Evolutionary conservation across 371 early-diverging fungal species (phyloP).

Genomic region (Mucor velutinosus): DNA sequence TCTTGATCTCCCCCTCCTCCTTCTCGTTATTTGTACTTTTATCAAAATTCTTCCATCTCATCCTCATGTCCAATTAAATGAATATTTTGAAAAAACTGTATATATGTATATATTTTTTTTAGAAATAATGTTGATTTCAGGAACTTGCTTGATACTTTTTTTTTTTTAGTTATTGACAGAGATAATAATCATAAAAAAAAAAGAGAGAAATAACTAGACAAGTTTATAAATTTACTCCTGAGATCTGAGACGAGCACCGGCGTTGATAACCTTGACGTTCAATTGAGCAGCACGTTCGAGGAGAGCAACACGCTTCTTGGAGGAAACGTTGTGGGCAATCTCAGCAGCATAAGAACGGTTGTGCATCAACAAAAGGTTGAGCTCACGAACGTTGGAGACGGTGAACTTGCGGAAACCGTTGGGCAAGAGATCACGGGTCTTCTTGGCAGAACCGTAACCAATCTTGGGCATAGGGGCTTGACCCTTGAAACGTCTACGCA

Average conservation of each 20-base stretch:
- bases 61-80: not conserved
- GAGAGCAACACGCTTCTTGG: constrained; percentile 97
- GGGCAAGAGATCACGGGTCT: constrained; percentile 96
- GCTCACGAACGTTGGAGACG: constrained; percentile 94
- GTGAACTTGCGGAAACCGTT: constrained; percentile 99
- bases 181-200: not conserved
- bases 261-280: constrained; percentile 98
- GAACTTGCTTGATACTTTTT: not conserved
- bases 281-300: constrained; percentile 97
- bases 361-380: constrained; percentile 98
- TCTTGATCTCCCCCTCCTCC: not conserved
- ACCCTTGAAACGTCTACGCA: constrained; percentile 97
- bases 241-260: constrained; percentile 92
- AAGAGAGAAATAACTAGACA: not conserved
- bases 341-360: constrained; percentile 99
- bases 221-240: constrained; percentile 76
- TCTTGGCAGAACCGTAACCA: constrained; percentile 97
- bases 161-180: not conserved
- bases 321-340: constrained; percentile 97
- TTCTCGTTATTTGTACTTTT: not conserved
- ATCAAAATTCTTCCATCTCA: not conserved
- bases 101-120: not conserved
- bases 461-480: constrained; percentile 99
- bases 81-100: not conserved
- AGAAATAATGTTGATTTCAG: not conserved